phyloP scores from a whole-genome alignment of 139 green algal species.

The Asterochloris sp. region DNA sequence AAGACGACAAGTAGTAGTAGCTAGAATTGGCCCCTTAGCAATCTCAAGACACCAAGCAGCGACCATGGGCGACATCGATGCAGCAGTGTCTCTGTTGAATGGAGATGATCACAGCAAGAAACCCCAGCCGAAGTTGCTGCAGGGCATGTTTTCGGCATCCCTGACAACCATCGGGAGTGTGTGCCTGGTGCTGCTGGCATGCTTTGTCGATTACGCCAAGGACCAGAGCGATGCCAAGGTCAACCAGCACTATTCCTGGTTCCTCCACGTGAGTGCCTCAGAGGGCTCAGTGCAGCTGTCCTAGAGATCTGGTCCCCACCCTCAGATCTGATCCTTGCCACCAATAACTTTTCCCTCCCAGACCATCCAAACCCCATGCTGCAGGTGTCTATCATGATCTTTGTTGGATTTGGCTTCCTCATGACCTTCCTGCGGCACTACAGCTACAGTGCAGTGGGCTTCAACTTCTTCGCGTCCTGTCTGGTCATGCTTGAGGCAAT shows the following conservation, averaged over 20 bases:
- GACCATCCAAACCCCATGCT: neutral
- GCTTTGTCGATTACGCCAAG: constrained; percentile 15
- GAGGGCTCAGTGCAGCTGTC: neutral
- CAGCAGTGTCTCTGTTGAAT: no score
- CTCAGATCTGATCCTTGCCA: neutral
- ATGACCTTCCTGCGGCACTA: constrained; percentile 65
- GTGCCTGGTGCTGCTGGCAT: constrained; percentile 14
- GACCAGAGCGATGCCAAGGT: constrained; percentile 22
- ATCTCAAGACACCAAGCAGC: no score
- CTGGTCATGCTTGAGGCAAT: constrained; percentile 50
- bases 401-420: constrained; percentile 61
- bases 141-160: neutral
- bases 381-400: constrained; percentile 48
- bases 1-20: no score
- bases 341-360: neutral
- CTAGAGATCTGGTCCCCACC: neutral
- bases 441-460: constrained; percentile 39
- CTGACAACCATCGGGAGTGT: neutral
- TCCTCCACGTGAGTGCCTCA: constrained; percentile 3
- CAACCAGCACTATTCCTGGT: constrained; percentile 35
- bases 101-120: no score
- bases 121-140: no score
- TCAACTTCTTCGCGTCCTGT: constrained; percentile 55
- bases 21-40: no score
- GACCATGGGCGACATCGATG: no score